Base-by-base conservation (phyloP, 805 yeast species). In the Priceomyces melissophilus region DNA sequence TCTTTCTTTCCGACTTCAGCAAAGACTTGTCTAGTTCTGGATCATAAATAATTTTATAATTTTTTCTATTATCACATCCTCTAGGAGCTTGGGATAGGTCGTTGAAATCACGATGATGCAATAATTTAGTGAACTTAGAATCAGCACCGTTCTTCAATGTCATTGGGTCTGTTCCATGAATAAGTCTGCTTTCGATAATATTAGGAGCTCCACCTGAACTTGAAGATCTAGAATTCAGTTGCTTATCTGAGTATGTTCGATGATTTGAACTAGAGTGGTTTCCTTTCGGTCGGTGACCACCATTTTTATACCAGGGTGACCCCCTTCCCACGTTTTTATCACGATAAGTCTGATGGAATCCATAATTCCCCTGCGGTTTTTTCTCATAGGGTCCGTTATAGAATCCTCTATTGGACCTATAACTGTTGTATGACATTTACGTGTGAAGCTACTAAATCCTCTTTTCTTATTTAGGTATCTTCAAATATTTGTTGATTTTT, bases 1-100 rank as follows among this genome's bases (percentile, higher is more conserved):
- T 11, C 45, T 64, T 66, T 31, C 54, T 48, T 27, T 67, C 71
- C 4, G 47, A 40, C 40, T 65, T 67, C 15, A 53, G 42, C n/a
- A 69, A 49, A 3, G 57, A 30, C 42, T 57, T 54, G 48, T 69
- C 73, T 25, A 63, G 48, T 40, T 68, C 73, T 1, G 74, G 73
- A 49, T 81, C 87, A 49, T 76, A 78, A 2, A 65, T 46, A 0
- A 79, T 76, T 44, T 62, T 70, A 50, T 66, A 72, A 39, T 64
- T 61, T 39, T 65, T 69, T 39, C 45, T 39, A 2, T 41, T 30
- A 38, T 59, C 57, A 4, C 39, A 34, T 3, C 43, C 43, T n/a
- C 42, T 32, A 8, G 42, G 14, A 17, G 40, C 46, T 10, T 49
- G 40, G 13, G 49, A 17, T 13, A 37, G 26, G 4, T 27, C 34